Conservation (phyloP, 257 asterid species). For the Perilla frutescens region DNA sequence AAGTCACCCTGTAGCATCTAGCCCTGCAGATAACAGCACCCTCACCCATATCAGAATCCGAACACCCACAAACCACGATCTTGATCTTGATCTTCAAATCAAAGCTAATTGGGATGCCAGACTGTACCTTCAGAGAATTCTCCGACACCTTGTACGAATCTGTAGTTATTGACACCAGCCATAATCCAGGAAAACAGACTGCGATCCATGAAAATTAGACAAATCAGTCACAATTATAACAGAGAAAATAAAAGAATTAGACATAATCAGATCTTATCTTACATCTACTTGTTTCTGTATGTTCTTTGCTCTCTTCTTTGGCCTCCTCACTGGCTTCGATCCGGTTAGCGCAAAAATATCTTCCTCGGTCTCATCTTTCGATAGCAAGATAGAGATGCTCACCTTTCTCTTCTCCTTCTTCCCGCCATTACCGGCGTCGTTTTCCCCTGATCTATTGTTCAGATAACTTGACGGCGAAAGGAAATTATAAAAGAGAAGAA, state of each 20-base stretch:
- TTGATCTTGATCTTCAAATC: conserved; percentile 4
- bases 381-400: conserved; percentile 48
- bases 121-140: conserved; percentile 59
- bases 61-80: conserved; percentile 19
- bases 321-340: conserved; percentile 72
- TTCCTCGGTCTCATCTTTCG: conserved; percentile 74
- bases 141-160: conserved; percentile 75
- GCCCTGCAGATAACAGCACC: conserved; percentile 48
- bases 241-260: neutral
- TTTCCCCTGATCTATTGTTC: conserved; percentile 45
- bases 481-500: too few relatives aligned
- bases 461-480: conserved; percentile 48
- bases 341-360: conserved; percentile 68
- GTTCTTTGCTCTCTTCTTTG: conserved; percentile 69
- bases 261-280: conserved; percentile 37
- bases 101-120: neutral
- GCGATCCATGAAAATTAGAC: conserved; percentile 38
- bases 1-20: conserved; percentile 45
- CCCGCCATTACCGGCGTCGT: conserved; percentile 42
- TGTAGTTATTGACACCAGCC: conserved; percentile 64
- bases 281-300: conserved; percentile 71
- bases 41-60: conserved; percentile 18
- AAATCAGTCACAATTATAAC: conserved; percentile 14
- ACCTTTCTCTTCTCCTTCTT: conserved; percentile 57
- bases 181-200: conserved; percentile 65